These are phyloP conservation scores for Neolentinus lepideus DNA, from an alignment of 1,284 basidiomycete species.

Conservation along the genomic window DNA sequence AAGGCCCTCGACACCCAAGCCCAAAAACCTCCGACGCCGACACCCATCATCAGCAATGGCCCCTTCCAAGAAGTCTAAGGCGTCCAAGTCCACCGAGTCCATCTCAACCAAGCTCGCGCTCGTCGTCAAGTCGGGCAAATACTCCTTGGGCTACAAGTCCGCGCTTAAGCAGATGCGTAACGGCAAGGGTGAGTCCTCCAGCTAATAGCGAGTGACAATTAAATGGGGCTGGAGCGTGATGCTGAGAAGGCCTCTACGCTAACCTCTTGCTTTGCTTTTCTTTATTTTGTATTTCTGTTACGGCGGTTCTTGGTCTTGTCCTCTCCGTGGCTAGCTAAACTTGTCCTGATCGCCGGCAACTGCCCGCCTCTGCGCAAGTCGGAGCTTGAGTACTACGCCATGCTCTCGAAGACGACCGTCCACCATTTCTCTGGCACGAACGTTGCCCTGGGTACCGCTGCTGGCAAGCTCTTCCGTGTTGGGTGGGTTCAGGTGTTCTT, in stretches of 20 bases:
- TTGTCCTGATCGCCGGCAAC: slow-evolving; percentile 98
- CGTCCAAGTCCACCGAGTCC: slow-evolving; percentile 87
- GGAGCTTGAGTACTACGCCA: slow-evolving; percentile 99
- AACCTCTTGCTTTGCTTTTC: slow-evolving; percentile 25
- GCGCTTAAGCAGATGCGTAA: slow-evolving; percentile 97
- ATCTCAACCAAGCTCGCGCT: slow-evolving; percentile 95
- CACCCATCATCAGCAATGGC: slow-evolving; percentile 56
- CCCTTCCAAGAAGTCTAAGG: slow-evolving; percentile 91
- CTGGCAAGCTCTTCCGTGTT: slow-evolving; percentile 99
- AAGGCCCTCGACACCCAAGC: not conserved
- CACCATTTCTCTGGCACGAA: slow-evolving; percentile 98
- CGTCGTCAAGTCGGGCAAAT: slow-evolving; percentile 97
- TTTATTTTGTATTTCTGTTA: slow-evolving; percentile 11
- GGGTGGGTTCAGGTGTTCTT: slow-evolving; percentile 51
- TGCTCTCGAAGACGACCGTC: slow-evolving; percentile 96
- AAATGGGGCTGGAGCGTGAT: slow-evolving; percentile 84
- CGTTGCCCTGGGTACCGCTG: slow-evolving; percentile 96
- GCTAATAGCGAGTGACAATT: slow-evolving; percentile 35
- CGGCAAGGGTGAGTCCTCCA: slow-evolving; percentile 81
- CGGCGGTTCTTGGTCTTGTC: not conserved
- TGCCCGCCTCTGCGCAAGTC: slow-evolving; percentile 99
- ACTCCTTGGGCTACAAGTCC: slow-evolving; percentile 92
- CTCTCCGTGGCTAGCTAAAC: slow-evolving; percentile 67
- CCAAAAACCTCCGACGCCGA: slow-evolving; percentile 18
- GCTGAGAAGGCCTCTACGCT: slow-evolving; percentile 95